Percentiles rank a stretch among this genome's conserved stretches.
Conservation (phyloP, 2,329 filamentous ascomycete species). For the Phialophora chinensis region DNA sequence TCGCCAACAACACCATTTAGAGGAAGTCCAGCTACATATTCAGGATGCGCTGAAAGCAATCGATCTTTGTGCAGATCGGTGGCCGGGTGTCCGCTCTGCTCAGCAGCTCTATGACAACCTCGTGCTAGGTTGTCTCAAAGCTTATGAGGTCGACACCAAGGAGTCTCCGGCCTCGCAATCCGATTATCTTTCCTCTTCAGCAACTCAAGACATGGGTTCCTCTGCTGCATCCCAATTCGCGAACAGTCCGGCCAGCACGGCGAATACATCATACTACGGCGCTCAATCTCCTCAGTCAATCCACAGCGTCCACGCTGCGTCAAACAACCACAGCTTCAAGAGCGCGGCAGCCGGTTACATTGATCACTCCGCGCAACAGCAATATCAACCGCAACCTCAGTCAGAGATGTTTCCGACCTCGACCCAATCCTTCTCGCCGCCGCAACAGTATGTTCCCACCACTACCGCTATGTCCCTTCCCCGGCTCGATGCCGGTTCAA, state of each 20-base stretch:
- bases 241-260: slow-evolving; percentile 49
- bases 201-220: slow-evolving; percentile 45
- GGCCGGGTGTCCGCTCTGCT: slow-evolving; percentile 87
- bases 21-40: slow-evolving; percentile 78
- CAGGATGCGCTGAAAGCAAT: slow-evolving; percentile 78
- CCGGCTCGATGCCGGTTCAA: slow-evolving; percentile 20
- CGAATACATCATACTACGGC: slow-evolving; percentile 45
- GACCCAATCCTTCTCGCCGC: slow-evolving; percentile 18
- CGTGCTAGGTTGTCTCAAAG: slow-evolving; percentile 82
- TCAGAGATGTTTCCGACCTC: slow-evolving; percentile 11
- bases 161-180: slow-evolving; percentile 47
- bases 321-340: slow-evolving; percentile 40
- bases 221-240: slow-evolving; percentile 36
- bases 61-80: slow-evolving; percentile 78
- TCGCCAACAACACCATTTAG: slow-evolving; percentile 71
- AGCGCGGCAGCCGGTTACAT: slow-evolving; percentile 38
- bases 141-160: slow-evolving; percentile 69
- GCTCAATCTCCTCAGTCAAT: slow-evolving; percentile 31
- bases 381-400: slow-evolving; percentile 15
- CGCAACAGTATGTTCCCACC: slow-evolving; percentile 26
- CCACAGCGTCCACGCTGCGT: slow-evolving; percentile 16
- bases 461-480: slow-evolving; percentile 11
- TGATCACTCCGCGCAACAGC: slow-evolving; percentile 21
- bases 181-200: slow-evolving; percentile 46
- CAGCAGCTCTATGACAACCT: slow-evolving; percentile 86